Evolutionary conservation across 2,329 filamentous ascomycete genomes (phyloP), one percentile per base, ranked within the genome.

Genomic region (Penicillium brevicompactum): DNA sequence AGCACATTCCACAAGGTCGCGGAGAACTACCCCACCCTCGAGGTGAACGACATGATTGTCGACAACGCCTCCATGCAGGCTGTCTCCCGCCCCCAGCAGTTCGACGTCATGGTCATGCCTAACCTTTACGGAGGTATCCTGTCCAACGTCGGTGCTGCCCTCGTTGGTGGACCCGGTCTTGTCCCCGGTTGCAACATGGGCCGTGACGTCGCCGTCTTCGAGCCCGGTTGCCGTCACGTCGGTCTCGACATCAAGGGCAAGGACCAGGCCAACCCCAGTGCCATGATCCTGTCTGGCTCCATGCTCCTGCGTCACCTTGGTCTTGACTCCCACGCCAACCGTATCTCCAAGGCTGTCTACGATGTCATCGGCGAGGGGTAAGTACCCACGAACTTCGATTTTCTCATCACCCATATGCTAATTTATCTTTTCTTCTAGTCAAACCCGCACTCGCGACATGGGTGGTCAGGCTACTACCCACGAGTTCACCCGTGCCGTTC

Each of bases 51-150:
- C 82, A 97, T 99, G 93, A 99, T 99, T 78, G 94, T 99, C 79
- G 94, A 99, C 82, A 99, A 99, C 80, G 94, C 94, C 72, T 96
- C 91, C 73, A 99, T 99, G 94, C 94, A 99, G 84, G 95, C 92
- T 75, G 94, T 99, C 67, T 92, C 91, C 66, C 85, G 87, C 66
- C 94, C 94, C 60, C 94, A 97, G 82, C 94, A 99, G 80, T 99
- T 99, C 75, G 94, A 99, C 77, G 94, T 99, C 70, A 91, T 99
- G 88, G 94, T 99, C 77, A 97, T 97, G 92, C 94, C 94, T 72
- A 99, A 99, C 84, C 82, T 97, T 74, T 97, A 97, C 85, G 93
- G 93, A 78, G 92, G 93, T 76, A 99, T 99, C 71, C 84, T 99
- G 65, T 97, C 94, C 82, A 99, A 99, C 86, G 95, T 99, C 72